Conservation (phyloP, 2,329 filamentous ascomycete genomes). For the Curvularia lunata region DNA sequence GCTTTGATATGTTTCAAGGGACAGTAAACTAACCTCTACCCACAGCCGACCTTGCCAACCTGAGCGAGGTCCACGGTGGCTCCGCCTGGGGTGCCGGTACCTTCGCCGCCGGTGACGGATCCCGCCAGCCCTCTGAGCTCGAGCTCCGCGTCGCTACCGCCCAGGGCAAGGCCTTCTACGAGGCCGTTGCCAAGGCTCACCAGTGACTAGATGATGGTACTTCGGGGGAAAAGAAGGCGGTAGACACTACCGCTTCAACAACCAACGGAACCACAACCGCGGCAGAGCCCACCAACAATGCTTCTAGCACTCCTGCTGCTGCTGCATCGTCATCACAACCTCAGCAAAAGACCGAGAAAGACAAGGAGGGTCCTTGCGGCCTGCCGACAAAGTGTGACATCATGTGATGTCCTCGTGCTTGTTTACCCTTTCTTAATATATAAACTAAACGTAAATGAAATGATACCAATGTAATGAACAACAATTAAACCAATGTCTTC, state of each 20-base stretch:
- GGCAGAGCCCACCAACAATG: conserved; percentile 33
- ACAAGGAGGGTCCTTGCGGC: conserved; percentile 75
- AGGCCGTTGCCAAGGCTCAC: conserved; percentile 73
- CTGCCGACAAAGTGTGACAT: conserved; percentile 77
- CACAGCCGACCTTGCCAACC: conserved; percentile 65
- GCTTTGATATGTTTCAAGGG: no score
- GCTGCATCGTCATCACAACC: conserved; percentile 31
- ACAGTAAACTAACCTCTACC: not conserved
- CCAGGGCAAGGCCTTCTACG: conserved; percentile 87
- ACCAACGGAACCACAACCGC: conserved; percentile 23
- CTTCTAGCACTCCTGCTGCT: conserved; percentile 5
- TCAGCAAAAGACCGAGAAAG: conserved; percentile 44
- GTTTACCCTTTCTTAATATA: not conserved
- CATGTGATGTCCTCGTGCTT: conserved; percentile 51
- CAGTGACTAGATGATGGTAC: conserved; percentile 76
- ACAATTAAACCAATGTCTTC: no score
- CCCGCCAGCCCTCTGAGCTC: conserved; percentile 74
- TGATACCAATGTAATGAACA: not conserved
- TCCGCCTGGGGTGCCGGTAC: conserved; percentile 93
- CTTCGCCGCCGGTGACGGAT: conserved; percentile 79
- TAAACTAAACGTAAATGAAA: conserved; percentile 7
- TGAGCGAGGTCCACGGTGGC: conserved; percentile 83
- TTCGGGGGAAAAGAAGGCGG: conserved; percentile 13
- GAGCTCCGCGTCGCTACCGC: conserved; percentile 81
- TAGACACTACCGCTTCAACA: conserved; percentile 20